These are phyloP conservation scores for Tetrapisispora iriomotensis DNA, from an alignment of 805 yeast species.

Conservation along the genomic window DNA sequence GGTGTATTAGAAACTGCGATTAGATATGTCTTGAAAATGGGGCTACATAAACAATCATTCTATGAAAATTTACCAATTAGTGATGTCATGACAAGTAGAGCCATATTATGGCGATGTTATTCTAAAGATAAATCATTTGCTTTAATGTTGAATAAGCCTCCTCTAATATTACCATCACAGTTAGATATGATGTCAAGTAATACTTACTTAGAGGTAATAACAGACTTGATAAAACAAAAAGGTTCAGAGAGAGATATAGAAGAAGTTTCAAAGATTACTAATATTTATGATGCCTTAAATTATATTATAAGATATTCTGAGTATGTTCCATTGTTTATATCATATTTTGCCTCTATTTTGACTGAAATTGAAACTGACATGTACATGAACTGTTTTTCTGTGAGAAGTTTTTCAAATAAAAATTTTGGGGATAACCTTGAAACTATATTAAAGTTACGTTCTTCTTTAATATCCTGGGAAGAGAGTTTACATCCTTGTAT, in stretches of 20 bases:
- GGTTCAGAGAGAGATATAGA: slow-evolving; percentile 5
- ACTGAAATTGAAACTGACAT: slow-evolving; percentile 12
- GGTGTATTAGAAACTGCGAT: slow-evolving; percentile 38
- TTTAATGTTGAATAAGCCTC: slow-evolving; percentile 15
- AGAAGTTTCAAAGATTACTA: slow-evolving; percentile 8
- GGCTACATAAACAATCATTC: slow-evolving; percentile 43
- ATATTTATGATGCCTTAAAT: slow-evolving; percentile 12
- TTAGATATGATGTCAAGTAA: slow-evolving; percentile 13
- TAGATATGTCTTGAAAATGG: slow-evolving; percentile 47
- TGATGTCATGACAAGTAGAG: slow-evolving; percentile 33
- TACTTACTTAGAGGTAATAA: slow-evolving; percentile 14
- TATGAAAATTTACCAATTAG: slow-evolving; percentile 29
- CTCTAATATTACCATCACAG: slow-evolving; percentile 15
- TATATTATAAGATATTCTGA: slow-evolving; percentile 12
- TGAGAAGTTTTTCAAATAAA: slow-evolving; percentile 9
- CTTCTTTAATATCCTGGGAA: slow-evolving; percentile 17
- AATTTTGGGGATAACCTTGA: slow-evolving; percentile 19
- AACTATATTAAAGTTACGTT: slow-evolving; percentile 10
- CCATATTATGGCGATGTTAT: slow-evolving; percentile 40
- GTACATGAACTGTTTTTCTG: slow-evolving; percentile 14
- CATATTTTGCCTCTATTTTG: slow-evolving; percentile 15
- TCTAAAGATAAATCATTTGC: slow-evolving; percentile 17
- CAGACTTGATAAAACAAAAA: neutral
- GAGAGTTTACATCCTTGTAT: slow-evolving; percentile 16
- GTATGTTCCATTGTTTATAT: slow-evolving; percentile 15